Base-by-base conservation (phyloP, 208 protist species). In the Acanthamoeba royreba region DNA sequence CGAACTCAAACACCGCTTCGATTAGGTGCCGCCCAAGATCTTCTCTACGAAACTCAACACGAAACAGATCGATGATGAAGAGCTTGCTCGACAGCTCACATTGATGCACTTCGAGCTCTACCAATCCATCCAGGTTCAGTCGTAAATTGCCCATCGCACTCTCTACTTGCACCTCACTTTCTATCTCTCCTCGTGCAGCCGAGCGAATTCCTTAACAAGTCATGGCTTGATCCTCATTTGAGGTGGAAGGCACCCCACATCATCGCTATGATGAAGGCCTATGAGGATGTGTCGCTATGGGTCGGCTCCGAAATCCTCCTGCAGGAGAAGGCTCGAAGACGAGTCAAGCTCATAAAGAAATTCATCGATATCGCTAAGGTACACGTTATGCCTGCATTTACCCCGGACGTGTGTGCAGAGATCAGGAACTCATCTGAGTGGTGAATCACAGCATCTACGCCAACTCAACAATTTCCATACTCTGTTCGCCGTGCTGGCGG, bases 271-370 rank as follows among this genome's bases (percentile, higher is more conserved):
- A 97, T 96, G n/a, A 63, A 96, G 31, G 52, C 88, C 69, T 97
- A 97, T 92, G 96, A 97, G 55, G 58, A 38, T 0, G 89, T 97
- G 8, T 96, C 94, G 28, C 92, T 81, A 19, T 97, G 96, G 96
- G 94, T 95, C 8, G 93, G 94, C 0, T 94, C 94, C 2, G 52
- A 89, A n/a, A 97, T 97, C 42, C 55, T 96, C 7, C 45, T 79
- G 7, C 49, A 66, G 13, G 31, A 42, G 1, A 94, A 91, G 25
- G 63, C 96, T 0, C 93, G 93, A n/a, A 43, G 58, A 22, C 31
- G 95, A 35, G 93, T 86, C 4, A 74, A 92, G 49, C 58, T 95
- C 40, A 94, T 97, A 66, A 87, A 92, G n/a, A 55, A 93, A 46
- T 96, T 97, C 66, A 94, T 97, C 35, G 94, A 96, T 42, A 95